phyloP scores from a whole-genome alignment of 768 basidiomycete genomes.

The Pisolithus orientalis region DNA sequence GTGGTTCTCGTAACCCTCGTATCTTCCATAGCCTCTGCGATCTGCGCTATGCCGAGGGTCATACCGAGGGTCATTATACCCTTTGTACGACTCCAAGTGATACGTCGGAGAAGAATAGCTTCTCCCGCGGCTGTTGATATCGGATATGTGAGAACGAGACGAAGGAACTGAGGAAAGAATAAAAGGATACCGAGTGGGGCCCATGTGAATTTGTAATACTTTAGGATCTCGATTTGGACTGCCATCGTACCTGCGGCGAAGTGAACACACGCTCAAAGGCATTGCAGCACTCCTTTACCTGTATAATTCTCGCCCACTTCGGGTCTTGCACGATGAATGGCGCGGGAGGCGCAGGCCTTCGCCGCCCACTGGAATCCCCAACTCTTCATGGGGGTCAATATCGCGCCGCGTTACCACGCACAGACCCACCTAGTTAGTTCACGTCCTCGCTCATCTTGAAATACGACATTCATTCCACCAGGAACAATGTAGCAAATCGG shows the following conservation, averaged over 20 bases:
- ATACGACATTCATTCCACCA: slow-evolving; percentile 56
- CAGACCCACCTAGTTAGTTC: slow-evolving; percentile 51
- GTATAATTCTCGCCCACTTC: slow-evolving; percentile 50
- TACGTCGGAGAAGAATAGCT: slow-evolving; percentile 17
- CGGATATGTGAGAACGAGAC: slow-evolving; percentile 6
- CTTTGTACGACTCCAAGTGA: slow-evolving; percentile 19
- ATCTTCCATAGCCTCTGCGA: slow-evolving; percentile 13
- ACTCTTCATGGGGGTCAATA: slow-evolving; percentile 31
- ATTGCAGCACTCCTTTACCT: slow-evolving; percentile 30
- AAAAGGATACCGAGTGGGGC: slow-evolving; percentile 16
- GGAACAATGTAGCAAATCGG: slow-evolving; percentile 60
- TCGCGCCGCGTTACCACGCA: background rate
- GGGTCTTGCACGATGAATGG: slow-evolving; percentile 58
- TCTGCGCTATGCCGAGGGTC: slow-evolving; percentile 15
- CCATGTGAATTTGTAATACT: slow-evolving; percentile 18
- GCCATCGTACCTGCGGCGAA: slow-evolving; percentile 20
- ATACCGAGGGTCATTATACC: slow-evolving; percentile 15
- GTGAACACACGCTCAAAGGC: background rate
- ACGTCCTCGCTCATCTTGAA: slow-evolving; percentile 59
- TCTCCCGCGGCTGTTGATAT: slow-evolving; percentile 16
- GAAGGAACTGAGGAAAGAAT: background rate
- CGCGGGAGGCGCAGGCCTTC: slow-evolving; percentile 22
- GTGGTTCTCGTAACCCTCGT: slow-evolving; percentile 14
- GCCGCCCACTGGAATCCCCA: slow-evolving; percentile 40
- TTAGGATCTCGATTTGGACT: slow-evolving; percentile 20